Conservation (phyloP, 2,329 filamentous ascomycete species). For the Nectriaceae sp. region DNA sequence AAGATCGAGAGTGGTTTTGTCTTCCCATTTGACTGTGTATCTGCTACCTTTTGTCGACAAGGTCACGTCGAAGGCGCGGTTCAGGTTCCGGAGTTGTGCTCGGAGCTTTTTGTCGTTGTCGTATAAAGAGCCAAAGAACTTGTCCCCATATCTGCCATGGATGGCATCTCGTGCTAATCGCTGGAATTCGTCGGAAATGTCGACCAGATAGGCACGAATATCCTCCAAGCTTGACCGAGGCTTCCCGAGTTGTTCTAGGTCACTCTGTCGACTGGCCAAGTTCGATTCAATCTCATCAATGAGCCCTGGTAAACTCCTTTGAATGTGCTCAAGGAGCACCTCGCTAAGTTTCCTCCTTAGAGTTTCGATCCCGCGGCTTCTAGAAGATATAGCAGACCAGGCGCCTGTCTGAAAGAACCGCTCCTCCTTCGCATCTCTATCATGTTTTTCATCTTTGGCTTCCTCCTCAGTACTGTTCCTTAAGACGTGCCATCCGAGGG, state of each 20-base stretch:
- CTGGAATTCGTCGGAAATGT: conserved; percentile 23
- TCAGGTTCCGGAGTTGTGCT: conserved; percentile 28
- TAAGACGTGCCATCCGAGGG: conserved; percentile 53
- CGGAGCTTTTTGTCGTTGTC: no score
- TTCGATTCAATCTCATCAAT: conserved; percentile 31
- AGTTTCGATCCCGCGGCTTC: conserved; percentile 30
- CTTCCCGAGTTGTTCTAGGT: conserved; percentile 26
- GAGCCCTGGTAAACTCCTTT: conserved; percentile 28
- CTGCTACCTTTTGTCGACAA: conserved; percentile 25
- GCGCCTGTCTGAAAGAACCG: conserved; percentile 30
- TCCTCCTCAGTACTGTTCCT: conserved; percentile 43
- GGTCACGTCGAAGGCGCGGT: conserved; percentile 23
- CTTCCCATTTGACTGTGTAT: no score
- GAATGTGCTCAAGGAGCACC: conserved; percentile 27
- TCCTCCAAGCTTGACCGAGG: conserved; percentile 20
- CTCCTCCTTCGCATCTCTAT: conserved; percentile 31
- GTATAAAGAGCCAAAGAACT: no score
- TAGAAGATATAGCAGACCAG: conserved; percentile 28
- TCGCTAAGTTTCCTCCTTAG: conserved; percentile 34
- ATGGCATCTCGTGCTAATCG: conserved; percentile 28
- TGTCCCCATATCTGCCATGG: conserved; percentile 31
- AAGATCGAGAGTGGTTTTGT: no score
- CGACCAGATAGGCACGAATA: conserved; percentile 27
- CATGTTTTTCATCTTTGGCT: conserved; percentile 11
- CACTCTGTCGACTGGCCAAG: conserved; percentile 19